These are phyloP conservation scores for Geotrichum carabidarum DNA, from an alignment of 1,139 yeast species.

Conservation along the genomic window DNA sequence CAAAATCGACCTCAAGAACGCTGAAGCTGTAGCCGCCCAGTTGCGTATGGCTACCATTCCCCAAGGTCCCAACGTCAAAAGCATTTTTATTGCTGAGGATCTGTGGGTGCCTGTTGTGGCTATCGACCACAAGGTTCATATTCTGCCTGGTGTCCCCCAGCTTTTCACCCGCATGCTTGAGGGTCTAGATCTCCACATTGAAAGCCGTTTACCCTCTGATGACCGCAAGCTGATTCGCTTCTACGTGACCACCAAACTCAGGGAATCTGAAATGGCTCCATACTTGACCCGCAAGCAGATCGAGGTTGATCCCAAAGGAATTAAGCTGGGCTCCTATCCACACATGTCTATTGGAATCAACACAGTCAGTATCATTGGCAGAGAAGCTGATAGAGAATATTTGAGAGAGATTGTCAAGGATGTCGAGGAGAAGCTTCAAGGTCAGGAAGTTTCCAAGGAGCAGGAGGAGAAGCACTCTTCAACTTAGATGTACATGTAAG, in stretches of 20 bases:
- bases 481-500: background rate
- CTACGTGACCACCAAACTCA: slow-evolving; percentile 56
- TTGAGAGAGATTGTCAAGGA: slow-evolving; percentile 47
- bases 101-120: slow-evolving; percentile 84
- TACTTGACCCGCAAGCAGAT: slow-evolving; percentile 51
- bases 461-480: slow-evolving; percentile 44
- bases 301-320: slow-evolving; percentile 41
- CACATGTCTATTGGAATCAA: slow-evolving; percentile 59
- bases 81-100: slow-evolving; percentile 49
- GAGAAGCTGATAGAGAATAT: slow-evolving; percentile 37
- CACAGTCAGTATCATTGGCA: slow-evolving; percentile 70
- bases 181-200: slow-evolving; percentile 38
- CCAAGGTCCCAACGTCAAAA: slow-evolving; percentile 45
- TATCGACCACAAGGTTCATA: slow-evolving; percentile 55
- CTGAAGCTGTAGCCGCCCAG: slow-evolving; percentile 53
- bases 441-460: slow-evolving; percentile 50
- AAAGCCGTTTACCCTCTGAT: slow-evolving; percentile 33
- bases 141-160: slow-evolving; percentile 80
- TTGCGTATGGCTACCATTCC: slow-evolving; percentile 80
- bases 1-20: slow-evolving; percentile 36
- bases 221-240: slow-evolving; percentile 43
- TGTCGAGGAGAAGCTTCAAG: slow-evolving; percentile 46
- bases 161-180: slow-evolving; percentile 54
- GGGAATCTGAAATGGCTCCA: slow-evolving; percentile 69
- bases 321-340: slow-evolving; percentile 82